Evolutionary conservation across 768 basidiomycete species (phyloP), one percentile per base, ranked within the genome.

Genomic region (Xerocomus spinulosus): DNA sequence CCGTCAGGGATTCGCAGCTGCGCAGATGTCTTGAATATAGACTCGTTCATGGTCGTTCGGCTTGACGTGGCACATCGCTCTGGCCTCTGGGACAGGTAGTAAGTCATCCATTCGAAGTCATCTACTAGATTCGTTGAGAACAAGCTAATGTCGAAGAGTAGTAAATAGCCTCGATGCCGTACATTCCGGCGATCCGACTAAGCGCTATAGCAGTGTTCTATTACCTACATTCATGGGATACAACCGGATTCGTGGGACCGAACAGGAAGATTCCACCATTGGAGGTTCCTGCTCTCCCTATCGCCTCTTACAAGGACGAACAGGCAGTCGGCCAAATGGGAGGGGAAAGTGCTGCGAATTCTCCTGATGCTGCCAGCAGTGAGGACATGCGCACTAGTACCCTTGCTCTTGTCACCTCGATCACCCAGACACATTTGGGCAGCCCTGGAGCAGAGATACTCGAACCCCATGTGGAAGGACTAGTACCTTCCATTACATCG

Each of bases 171-270:
- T 15, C 13, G 28, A 45, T 62, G 53, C 52, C 53, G 46, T 48
- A 50, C 50, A 36, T 50, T 55, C 41, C 33, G 14, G 35, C 17
- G 42, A 43, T 44, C 50, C 46, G 44, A 46, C 25, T 14, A 37
- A 13, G 20, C 33, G 7, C n/a, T n/a, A n/a, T 29, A 35, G 25
- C n/a, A 23, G 37, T 39, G 34, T 18, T 10, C 14, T 37, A 46
- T 51, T 51, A 54, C 41, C 23, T 21, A 46, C n/a, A n/a, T n/a
- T n/a, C 39, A 17, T 30, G 28, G 9, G 15, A 44, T 13, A 35
- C 18, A 25, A 46, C 43, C 41, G 47, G 17, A 28, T n/a, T 37
- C 24, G 38, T 30, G 50, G 56, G n/a, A 20, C 48, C 42, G 48
- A 50, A 46, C 21, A 44, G 3, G 39, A 41, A 40, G 21, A 53